Base-by-base conservation (phyloP, 1,139 yeast species). In the Lodderomyces oxycetoniae region DNA sequence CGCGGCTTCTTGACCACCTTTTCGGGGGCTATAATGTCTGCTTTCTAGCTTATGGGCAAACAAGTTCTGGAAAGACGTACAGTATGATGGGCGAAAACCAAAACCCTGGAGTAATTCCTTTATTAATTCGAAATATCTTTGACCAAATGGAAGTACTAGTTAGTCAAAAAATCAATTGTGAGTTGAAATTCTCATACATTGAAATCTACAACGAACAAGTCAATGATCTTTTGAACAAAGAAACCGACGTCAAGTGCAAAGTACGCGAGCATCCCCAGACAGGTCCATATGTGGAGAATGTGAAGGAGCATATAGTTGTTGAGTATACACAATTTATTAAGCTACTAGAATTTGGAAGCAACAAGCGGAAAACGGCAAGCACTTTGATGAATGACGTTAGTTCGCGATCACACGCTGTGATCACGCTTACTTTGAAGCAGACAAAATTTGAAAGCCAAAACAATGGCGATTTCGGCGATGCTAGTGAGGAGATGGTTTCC, bases 121-220 rank as follows among this genome's bases (percentile, higher is more conserved):
- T 71, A 34, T 61, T 79, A 3, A 70, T 83, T 32, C 49, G 61
- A 28, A 78, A 75, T 42, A 59, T 83, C n/a, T 70, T 81, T 42
- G 48, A 49, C 4, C 62, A 61, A 23, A 60, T 67, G 37, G 65
- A 75, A 31, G 50, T 57, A 0, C 46, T 60, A 12, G 55, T 77
- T 15, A 50, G 47, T 37, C 65, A 67, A 24, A 57, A 64, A 37
- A 61, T 70, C 26, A 70, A 71, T 36, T 72, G 77, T 38, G 75
- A 77, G 14, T 68, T 83, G 9, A 63, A 67, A 35, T 57, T 80
- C 3, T 77, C 86, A 6, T 82, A 77, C 49, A 66, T 79, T 50
- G 93, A 83, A 47, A 76, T 83, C 9, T 83, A 83, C 53, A 83
- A 83, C 46, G 93, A 83, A 50, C 73, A 71, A 39, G 87, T 79